These are phyloP conservation scores for Corymbia citriodora DNA, from an alignment of 441 rosid genomes.

Conservation along the genomic window DNA sequence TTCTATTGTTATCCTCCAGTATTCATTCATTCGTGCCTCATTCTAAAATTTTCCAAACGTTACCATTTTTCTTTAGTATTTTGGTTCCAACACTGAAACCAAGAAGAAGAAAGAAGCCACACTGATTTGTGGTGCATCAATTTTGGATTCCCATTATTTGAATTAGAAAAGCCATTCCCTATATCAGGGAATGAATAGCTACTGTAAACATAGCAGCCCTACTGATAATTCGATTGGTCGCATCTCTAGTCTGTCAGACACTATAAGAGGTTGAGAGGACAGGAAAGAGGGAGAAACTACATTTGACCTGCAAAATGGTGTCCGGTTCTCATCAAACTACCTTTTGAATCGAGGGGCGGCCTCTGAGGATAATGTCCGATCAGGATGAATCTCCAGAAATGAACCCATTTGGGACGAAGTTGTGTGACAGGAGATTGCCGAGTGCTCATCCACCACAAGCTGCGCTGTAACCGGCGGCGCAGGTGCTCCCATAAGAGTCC, in stretches of 20 bases:
- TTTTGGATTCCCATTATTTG: background rate
- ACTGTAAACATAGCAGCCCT: background rate
- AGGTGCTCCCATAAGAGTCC: slow-evolving; percentile 21
- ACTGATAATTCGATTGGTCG: background rate
- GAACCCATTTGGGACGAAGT: slow-evolving; percentile 2
- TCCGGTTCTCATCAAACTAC: background rate
- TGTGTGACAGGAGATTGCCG: background rate
- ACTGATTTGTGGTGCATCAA: background rate
- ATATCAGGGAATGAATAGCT: background rate
- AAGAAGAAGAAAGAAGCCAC: background rate
- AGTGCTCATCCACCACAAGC: slow-evolving; percentile 42
- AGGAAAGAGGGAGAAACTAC: background rate
- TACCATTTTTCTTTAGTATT: no score
- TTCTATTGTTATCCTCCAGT: no score
- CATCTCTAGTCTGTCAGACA: background rate
- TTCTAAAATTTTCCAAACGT: no score
- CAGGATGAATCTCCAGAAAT: background rate
- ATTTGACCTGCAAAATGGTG: background rate
- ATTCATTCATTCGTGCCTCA: no score
- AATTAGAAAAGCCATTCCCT: background rate
- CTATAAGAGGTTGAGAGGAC: background rate
- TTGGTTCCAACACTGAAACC: background rate
- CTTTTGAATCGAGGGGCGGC: background rate
- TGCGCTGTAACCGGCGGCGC: slow-evolving; percentile 37
- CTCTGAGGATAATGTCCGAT: background rate